Conservation (phyloP, 192 early-diverging fungal species). For the Piromyces finnis region DNA sequence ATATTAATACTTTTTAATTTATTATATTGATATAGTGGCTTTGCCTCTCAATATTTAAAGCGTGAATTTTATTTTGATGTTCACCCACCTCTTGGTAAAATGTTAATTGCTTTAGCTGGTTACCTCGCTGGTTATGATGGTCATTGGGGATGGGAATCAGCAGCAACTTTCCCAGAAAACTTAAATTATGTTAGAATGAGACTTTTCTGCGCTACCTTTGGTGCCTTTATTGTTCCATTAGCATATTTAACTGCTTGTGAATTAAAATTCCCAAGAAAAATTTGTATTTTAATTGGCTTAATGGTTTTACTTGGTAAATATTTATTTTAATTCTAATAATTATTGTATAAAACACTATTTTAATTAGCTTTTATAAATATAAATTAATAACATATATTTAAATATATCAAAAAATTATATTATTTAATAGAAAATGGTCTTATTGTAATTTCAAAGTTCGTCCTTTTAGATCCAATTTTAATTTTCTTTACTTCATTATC, state of each 20-base stretch:
- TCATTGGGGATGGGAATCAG: not conserved
- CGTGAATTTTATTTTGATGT: not conserved
- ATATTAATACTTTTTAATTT: too few species aligned
- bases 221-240: conserved; percentile 73
- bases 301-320: not conserved
- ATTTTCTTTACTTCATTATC: not conserved
- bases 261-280: conserved; percentile 26
- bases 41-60: not conserved
- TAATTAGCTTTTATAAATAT: too few species aligned
- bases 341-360: too few species aligned
- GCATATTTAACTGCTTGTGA: conserved; percentile 74
- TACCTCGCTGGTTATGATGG: not conserved
- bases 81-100: conserved; percentile 1
- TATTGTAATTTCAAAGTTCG: not conserved
- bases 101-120: not conserved
- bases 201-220: conserved; percentile 46
- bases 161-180: not conserved
- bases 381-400: too few species aligned
- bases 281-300: not conserved
- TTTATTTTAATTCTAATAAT: not conserved
- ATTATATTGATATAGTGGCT: not conserved
- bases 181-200: not conserved
- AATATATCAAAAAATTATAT: not conserved
- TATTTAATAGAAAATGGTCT: not conserved
- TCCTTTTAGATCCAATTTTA: not conserved